Evolutionary conservation across 2,329 filamentous ascomycete genomes (phyloP).

Genomic region (Corniculantispora saksenae): DNA sequence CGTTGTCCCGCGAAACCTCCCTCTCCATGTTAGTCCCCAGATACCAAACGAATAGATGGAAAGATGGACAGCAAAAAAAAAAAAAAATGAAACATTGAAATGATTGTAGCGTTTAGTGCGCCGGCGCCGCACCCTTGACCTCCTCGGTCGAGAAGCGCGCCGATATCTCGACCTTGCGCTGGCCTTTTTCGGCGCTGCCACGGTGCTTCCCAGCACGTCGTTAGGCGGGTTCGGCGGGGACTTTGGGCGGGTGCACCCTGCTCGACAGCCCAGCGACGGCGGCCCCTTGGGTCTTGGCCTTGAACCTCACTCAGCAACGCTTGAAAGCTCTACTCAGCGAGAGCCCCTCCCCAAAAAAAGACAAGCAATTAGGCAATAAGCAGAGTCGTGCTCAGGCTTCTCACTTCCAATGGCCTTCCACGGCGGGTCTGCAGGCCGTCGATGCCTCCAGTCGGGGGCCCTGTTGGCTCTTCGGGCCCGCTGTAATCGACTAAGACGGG

Average conservation of each 20-base stretch:
- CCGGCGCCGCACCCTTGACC: conserved; percentile 10
- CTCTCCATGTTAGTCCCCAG: not conserved
- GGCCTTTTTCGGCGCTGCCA: conserved; percentile 45
- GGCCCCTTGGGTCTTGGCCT: no score
- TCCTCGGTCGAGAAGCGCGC: conserved; percentile 43
- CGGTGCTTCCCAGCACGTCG: not conserved
- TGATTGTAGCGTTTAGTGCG: not conserved
- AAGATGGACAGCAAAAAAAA: not conserved
- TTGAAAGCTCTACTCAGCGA: no score
- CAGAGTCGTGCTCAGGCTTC: not conserved
- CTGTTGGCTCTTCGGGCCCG: conserved; percentile 8
- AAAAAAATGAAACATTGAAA: not conserved
- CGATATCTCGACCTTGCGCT: conserved; percentile 59
- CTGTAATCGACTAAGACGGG: conserved; percentile 9
- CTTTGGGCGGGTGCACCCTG: not conserved
- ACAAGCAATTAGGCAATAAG: no score
- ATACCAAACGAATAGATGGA: no score
- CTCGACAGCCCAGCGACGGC: not conserved
- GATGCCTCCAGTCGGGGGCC: not conserved
- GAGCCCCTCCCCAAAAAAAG: no score
- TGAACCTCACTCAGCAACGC: not conserved
- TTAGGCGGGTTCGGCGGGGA: not conserved
- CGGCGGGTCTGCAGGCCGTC: conserved; percentile 7
- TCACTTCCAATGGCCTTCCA: not conserved
- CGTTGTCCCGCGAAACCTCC: no score